A percentile compares a stretch with the other conserved stretches of the same genome.
These are phyloP conservation scores for Trichoderma erinaceum DNA, from an alignment of 495 filamentous ascomycete genomes.

Conservation along the genomic window DNA sequence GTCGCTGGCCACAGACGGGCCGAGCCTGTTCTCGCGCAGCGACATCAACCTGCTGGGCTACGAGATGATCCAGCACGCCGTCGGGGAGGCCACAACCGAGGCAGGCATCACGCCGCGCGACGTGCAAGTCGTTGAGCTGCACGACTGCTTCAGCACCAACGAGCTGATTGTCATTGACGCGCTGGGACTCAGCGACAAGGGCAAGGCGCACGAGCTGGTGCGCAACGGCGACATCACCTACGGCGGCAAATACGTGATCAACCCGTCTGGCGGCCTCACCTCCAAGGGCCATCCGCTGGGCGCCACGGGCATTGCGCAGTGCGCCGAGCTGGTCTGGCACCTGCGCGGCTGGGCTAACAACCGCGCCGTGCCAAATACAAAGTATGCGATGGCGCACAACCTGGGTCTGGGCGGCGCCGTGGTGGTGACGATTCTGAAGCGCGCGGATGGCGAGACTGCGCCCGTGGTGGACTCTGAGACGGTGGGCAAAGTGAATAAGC, in stretches of 20 bases:
- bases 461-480: slow-evolving; percentile 47
- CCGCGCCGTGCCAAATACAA: slow-evolving; percentile 60
- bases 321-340: slow-evolving; percentile 94
- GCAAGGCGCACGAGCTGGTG: slow-evolving; percentile 91
- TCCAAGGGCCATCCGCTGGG: slow-evolving; percentile 95
- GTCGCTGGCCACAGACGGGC: slow-evolving; percentile 74
- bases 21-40: slow-evolving; percentile 63
- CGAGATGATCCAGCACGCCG: slow-evolving; percentile 72
- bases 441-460: slow-evolving; percentile 69
- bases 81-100: slow-evolving; percentile 60
- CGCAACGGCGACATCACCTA: slow-evolving; percentile 86
- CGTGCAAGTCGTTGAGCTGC: slow-evolving; percentile 82
- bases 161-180: slow-evolving; percentile 88
- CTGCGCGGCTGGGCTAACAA: slow-evolving; percentile 95
- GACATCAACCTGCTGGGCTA: slow-evolving; percentile 85
- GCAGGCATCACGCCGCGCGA: slow-evolving; percentile 64
- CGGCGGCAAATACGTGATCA: slow-evolving; percentile 80
- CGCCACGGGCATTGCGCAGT: slow-evolving; percentile 89
- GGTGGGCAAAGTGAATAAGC: slow-evolving; percentile 55
- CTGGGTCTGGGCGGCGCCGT: slow-evolving; percentile 86
- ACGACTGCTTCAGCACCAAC: slow-evolving; percentile 96
- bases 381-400: slow-evolving; percentile 83
- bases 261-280: slow-evolving; percentile 89
- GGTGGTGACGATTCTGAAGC: slow-evolving; percentile 83
- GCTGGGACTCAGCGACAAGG: slow-evolving; percentile 67